These are phyloP conservation scores for Fusarium bactridioides DNA, from an alignment of 2,329 filamentous ascomycete species.

Conservation along the genomic window DNA sequence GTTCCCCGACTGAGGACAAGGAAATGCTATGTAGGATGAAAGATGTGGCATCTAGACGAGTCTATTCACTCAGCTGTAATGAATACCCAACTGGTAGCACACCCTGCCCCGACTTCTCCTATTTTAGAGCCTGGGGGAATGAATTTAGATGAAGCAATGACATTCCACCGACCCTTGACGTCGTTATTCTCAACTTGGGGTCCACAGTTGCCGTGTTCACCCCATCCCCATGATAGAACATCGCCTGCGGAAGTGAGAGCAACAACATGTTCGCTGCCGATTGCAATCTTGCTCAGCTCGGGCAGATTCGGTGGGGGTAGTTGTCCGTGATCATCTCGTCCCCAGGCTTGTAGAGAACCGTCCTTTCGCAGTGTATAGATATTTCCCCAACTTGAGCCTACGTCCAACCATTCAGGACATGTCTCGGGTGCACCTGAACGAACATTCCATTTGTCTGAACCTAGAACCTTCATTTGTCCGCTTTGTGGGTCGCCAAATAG, in stretches of 20 bases:
- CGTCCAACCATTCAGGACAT: conserved; percentile 68
- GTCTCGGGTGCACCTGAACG: conserved; percentile 62
- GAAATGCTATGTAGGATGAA: background rate
- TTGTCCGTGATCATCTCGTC: conserved; percentile 85
- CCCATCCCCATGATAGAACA: conserved; percentile 93
- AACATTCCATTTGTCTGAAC: conserved; percentile 77
- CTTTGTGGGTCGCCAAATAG: conserved; percentile 63
- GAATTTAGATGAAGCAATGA: conserved; percentile 66
- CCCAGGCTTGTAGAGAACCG: conserved; percentile 75
- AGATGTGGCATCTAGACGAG: conserved; percentile 7
- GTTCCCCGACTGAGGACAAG: conserved; percentile 48
- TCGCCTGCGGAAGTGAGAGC: conserved; percentile 70
- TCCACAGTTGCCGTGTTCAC: conserved; percentile 96
- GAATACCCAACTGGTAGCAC: conserved; percentile 83
- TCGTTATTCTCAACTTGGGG: conserved; percentile 68
- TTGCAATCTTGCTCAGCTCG: conserved; percentile 68
- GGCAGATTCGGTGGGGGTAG: conserved; percentile 71
- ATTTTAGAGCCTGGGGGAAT: conserved; percentile 62
- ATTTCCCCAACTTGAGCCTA: conserved; percentile 83
- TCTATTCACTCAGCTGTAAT: conserved; percentile 38
- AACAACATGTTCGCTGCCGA: conserved; percentile 91
- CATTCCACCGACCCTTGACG: conserved; percentile 74
- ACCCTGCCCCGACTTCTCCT: conserved; percentile 78
- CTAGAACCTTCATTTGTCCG: conserved; percentile 73
- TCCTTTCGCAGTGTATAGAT: conserved; percentile 73